Evolutionary conservation across 495 filamentous ascomycete genomes (phyloP).

Genomic region (Aspergillus ellipticus): DNA sequence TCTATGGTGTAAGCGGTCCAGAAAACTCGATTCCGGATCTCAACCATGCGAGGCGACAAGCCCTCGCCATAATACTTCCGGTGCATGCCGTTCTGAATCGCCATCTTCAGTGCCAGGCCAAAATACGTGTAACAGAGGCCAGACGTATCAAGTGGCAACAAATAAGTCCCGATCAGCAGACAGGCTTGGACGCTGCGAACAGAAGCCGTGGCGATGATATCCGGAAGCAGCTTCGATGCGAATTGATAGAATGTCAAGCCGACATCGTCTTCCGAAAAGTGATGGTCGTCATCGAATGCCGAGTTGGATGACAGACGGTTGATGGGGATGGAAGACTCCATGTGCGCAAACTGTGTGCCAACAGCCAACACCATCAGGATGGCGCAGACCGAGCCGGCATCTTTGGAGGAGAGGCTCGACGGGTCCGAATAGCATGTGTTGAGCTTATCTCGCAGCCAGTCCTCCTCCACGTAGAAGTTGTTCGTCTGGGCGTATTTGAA

Average conservation of each 20-base stretch:
- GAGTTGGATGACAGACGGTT: conserved; percentile 31
- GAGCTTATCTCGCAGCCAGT: conserved; percentile 45
- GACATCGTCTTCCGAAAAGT: conserved; percentile 50
- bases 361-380: conserved; percentile 50
- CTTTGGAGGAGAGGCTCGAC: conserved; percentile 38
- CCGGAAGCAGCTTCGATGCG: conserved; percentile 46
- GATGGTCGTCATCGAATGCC: conserved; percentile 34
- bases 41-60: conserved; percentile 38
- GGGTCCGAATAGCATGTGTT: conserved; percentile 43
- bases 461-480: conserved; percentile 49
- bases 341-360: conserved; percentile 53
- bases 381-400: conserved; percentile 44
- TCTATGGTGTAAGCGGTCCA: conserved; percentile 52
- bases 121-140: conserved; percentile 52
- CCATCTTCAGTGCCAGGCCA: conserved; percentile 46
- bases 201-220: conserved; percentile 52
- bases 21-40: conserved; percentile 48
- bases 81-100: conserved; percentile 55
- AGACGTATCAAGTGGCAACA: conserved; percentile 47
- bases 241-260: conserved; percentile 52
- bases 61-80: conserved; percentile 46
- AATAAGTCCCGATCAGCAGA: conserved; percentile 47
- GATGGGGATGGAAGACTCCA: conserved; percentile 43
- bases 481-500: conserved; percentile 54
- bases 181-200: conserved; percentile 51